These are phyloP conservation scores for Chlorella sp. DNA, from an alignment of 139 green algal genomes.

Conservation along the genomic window DNA sequence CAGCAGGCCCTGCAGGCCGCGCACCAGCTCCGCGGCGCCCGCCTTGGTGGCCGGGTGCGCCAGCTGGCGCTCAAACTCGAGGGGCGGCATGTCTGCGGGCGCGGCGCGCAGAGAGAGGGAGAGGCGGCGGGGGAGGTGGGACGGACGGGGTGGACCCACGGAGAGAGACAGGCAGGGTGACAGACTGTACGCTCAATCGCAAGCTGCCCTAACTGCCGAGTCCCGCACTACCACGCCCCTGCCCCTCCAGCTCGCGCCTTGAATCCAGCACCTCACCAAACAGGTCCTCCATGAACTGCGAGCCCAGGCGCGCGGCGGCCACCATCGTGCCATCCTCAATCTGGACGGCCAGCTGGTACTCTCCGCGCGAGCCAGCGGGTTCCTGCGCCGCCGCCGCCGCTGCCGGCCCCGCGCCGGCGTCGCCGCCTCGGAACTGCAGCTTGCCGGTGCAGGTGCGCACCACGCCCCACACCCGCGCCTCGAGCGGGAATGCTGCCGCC, in stretches of 20 bases:
- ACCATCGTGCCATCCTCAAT: slow-evolving; percentile 32
- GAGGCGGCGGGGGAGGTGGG: neutral
- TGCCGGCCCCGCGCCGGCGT: neutral
- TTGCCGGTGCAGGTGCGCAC: slow-evolving; percentile 11
- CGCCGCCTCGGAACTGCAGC: slow-evolving; percentile 9
- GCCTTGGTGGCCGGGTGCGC: neutral
- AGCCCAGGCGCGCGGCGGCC: slow-evolving; percentile 5
- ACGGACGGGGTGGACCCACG: neutral
- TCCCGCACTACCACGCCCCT: neutral
- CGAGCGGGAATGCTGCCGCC: slow-evolving; percentile 3
- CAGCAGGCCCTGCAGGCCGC: slow-evolving; percentile 5
- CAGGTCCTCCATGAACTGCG: slow-evolving; percentile 22
- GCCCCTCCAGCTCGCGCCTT: neutral
- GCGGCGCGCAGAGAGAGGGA: neutral
- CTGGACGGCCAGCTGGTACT: slow-evolving; percentile 18
- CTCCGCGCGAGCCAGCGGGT: neutral
- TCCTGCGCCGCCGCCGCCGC: neutral
- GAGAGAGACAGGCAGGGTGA: neutral
- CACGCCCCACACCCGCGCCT: neutral
- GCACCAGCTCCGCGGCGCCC: neutral
- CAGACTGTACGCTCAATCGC: neutral
- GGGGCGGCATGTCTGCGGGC: neutral
- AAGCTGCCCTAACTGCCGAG: neutral
- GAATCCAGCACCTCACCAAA: slow-evolving; percentile 15
- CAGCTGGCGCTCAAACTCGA: slow-evolving; percentile 7